Evolutionary conservation across 1,139 yeast genomes (phyloP).

Genomic region (Wickerhamomyces sp.): DNA sequence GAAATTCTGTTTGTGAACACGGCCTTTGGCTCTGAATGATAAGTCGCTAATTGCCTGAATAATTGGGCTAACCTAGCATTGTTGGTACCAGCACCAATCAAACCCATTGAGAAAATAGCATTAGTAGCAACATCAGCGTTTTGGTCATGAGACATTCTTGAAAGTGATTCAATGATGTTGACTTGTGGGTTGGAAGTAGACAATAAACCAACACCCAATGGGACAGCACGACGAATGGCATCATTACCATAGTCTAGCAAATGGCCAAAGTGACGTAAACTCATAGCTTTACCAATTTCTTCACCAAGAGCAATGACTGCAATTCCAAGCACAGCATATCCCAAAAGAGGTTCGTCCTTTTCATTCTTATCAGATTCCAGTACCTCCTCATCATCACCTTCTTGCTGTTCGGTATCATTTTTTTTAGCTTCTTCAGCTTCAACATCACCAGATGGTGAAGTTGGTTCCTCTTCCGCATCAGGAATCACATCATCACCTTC

Average conservation of each 20-base stretch:
- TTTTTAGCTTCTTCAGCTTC: slow-evolving; percentile 22
- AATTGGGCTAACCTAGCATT: slow-evolving; percentile 97
- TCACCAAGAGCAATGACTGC: slow-evolving; percentile 98
- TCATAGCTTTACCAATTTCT: slow-evolving; percentile 97
- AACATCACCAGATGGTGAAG: slow-evolving; percentile 17
- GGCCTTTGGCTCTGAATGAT: slow-evolving; percentile 88
- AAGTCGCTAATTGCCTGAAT: slow-evolving; percentile 88
- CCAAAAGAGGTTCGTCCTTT: slow-evolving; percentile 68
- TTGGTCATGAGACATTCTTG: slow-evolving; percentile 93
- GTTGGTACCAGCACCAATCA: slow-evolving; percentile 98
- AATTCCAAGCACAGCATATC: slow-evolving; percentile 89
- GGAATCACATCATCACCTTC: slow-evolving; percentile 17
- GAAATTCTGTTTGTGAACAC: slow-evolving; percentile 91
- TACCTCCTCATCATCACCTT: slow-evolving; percentile 27
- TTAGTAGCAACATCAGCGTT: slow-evolving; percentile 93
- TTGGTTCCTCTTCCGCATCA: slow-evolving; percentile 20
- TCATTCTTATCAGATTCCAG: slow-evolving; percentile 30
- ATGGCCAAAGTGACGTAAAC: slow-evolving; percentile 93
- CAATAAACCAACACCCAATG: slow-evolving; percentile 94
- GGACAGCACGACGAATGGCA: slow-evolving; percentile 89
- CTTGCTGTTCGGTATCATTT: slow-evolving; percentile 23
- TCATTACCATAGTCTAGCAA: slow-evolving; percentile 97
- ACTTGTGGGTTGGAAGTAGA: slow-evolving; percentile 94
- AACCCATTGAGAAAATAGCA: slow-evolving; percentile 94
- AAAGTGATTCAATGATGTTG: slow-evolving; percentile 94